Evolutionary conservation across 2,329 filamentous ascomycete genomes (phyloP), one percentile per base, ranked within the genome.

Genomic region (Triangularia verruculosa): DNA sequence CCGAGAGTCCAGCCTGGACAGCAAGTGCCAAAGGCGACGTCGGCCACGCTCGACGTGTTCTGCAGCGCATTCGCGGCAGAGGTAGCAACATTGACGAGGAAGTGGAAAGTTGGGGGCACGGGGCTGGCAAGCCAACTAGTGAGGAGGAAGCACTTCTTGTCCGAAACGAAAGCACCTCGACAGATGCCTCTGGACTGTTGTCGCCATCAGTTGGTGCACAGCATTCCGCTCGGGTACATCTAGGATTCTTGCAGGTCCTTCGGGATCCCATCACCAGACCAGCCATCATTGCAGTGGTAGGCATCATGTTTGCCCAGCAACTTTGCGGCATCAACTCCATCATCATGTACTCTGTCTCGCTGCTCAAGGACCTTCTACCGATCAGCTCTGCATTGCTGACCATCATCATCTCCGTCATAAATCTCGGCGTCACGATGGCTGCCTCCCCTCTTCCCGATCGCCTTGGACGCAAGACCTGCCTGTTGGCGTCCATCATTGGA

Each of bases 291-390:
- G 92, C 93, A 4, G 91, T 96, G 3, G 84, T 96, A 12, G 93
- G 92, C 0, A 89, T 96, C 69, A 97, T 98, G 93, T 83, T 93
- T 64, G 89, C 91, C 0, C 95, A 98, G 75, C 95, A 99, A 75
- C 82, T 97, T 39, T 94, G 91, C 64, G 94, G 92, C 55, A 94
- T 98, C 79, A 98, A 99, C 83, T 94, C 90, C 64, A 94, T 98
- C 73, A 90, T 98, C 77, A 97, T 99, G 93, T 99, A 99, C 77
- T 96, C 93, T 1, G 95, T 98, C 5, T 93, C 91, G 0, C 86
- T 99, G 1, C 84, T 99, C 13, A 87, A 90, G 30, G 87, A 88
- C 67, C 84, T 98, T 1, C 84, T 99, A 0, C 90, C 92, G 3
- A 86, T 92, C 55, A 92, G 88, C 66, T 94, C 93, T 0, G 89